Evolutionary conservation across 2,329 filamentous ascomycete species (phyloP).

Genomic region (Fusarium pseudonygamai): DNA sequence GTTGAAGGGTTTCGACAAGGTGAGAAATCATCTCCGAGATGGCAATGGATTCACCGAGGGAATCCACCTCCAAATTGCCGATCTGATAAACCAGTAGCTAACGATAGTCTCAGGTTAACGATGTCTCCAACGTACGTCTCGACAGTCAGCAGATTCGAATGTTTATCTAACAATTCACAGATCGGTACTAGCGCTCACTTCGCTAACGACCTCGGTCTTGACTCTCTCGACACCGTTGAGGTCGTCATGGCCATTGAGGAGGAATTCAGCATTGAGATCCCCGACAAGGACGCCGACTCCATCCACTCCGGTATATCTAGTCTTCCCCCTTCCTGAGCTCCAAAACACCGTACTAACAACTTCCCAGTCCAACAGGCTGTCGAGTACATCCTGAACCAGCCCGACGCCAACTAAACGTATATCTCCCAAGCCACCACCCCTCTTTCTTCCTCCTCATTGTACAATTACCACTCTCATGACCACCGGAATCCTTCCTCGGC

Average conservation of each 20-base stretch:
- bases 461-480: constrained; percentile 40
- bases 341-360: background rate
- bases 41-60: background rate
- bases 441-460: constrained; percentile 34
- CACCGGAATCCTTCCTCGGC: constrained; percentile 27
- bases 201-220: constrained; percentile 94
- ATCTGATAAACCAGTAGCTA: constrained; percentile 36
- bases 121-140: constrained; percentile 67
- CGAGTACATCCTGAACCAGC: constrained; percentile 91
- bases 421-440: constrained; percentile 13
- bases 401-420: constrained; percentile 76
- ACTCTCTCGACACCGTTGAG: constrained; percentile 98
- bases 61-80: background rate
- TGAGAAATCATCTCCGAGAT: constrained; percentile 27
- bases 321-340: background rate
- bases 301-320: constrained; percentile 85
- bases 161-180: constrained; percentile 56
- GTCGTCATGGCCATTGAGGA: constrained; percentile 99
- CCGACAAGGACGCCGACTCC: constrained; percentile 93
- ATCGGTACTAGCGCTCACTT: constrained; percentile 89
- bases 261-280: constrained; percentile 91
- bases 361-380: constrained; percentile 87
- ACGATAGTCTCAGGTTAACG: constrained; percentile 68
- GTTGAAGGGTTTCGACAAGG: constrained; percentile 96
- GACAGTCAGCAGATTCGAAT: background rate